These are phyloP conservation scores for Candida alai DNA, from an alignment of 805 yeast species.

Conservation along the genomic window DNA sequence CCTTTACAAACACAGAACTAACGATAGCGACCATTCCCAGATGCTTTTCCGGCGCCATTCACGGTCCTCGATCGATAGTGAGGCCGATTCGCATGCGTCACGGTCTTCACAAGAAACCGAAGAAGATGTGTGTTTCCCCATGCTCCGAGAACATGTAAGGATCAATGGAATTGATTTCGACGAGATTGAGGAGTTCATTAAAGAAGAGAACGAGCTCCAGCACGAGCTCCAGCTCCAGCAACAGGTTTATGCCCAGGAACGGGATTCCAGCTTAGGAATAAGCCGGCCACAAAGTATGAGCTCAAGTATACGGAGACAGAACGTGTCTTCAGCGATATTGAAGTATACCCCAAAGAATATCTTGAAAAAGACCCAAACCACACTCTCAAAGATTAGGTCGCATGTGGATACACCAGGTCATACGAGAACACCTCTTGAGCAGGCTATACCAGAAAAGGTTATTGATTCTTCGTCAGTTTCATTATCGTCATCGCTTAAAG, in stretches of 20 bases:
- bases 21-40: slow-evolving; percentile 21
- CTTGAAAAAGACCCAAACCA: slow-evolving; percentile 14
- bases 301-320: slow-evolving; percentile 19
- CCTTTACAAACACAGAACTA: slow-evolving; percentile 22
- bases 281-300: neutral
- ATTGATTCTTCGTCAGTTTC: neutral
- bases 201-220: slow-evolving; percentile 52
- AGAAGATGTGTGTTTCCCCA: slow-evolving; percentile 96
- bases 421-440: too few species aligned
- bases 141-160: slow-evolving; percentile 59
- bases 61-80: slow-evolving; percentile 49
- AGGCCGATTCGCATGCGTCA: slow-evolving; percentile 68
- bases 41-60: slow-evolving; percentile 33
- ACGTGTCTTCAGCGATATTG: slow-evolving; percentile 44
- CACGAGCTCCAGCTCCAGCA: slow-evolving; percentile 21
- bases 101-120: slow-evolving; percentile 87
- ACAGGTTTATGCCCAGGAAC: slow-evolving; percentile 16
- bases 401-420: slow-evolving; percentile 2
- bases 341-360: slow-evolving; percentile 56
- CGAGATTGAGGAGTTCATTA: slow-evolving; percentile 80
- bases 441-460: too few species aligned
- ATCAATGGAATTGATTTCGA: slow-evolving; percentile 84
- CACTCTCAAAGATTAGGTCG: slow-evolving; percentile 2
- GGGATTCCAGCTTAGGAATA: too few species aligned
- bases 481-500: neutral